Evolutionary conservation across 1,139 yeast genomes (phyloP), one percentile per base, ranked within the genome.

Genomic region (Fermentozyma sake): DNA sequence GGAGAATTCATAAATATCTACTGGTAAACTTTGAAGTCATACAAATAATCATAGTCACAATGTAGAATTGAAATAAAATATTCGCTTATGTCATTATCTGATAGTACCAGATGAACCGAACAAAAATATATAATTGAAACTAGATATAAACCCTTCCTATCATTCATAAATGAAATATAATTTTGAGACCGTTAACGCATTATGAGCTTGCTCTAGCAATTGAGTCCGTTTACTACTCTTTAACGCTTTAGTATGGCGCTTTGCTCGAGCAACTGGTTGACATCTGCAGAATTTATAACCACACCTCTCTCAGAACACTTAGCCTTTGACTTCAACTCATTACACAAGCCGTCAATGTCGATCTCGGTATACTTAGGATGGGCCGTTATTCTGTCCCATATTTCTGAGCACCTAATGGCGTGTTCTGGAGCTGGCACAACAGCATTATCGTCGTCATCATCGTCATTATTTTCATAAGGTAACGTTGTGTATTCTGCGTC

Each of bases 371-470:
- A 91, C 52, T 82, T 78, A 18, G 98, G 97, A 65, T 91, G 96
- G 10, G 94, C 62, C 3, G 96, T 84, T 21, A 91, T 83, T 48
- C 97, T 73, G 53, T 89, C 97, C 98, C 98, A 91, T 13, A 89
- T 82, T 44, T 87, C 96, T 1, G 94, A 77, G 55, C 98, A 91
- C 47, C 76, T 72, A 57, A 85, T 42, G 66, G 50, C 45, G 55
- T 63, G 26, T 54, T 61, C 54, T 48, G 80, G 54, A 4, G 76
- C 68, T 18, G 83, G 82, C 3, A 76, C 81, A 24, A 69, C 62
- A 29, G 65, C 69, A 13, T 39, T 62, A 9, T 50, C 58, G 15
- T 48, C 60, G 7, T 50, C 55, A 13, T 46, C 52, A 11, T 28
- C 34, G 12, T 33, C 35, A 6, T 25, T 7, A 8, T 18, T n/a